Evolutionary conservation across 2,329 filamentous ascomycete species (phyloP).

Genomic region (Zasmidium cellare): DNA sequence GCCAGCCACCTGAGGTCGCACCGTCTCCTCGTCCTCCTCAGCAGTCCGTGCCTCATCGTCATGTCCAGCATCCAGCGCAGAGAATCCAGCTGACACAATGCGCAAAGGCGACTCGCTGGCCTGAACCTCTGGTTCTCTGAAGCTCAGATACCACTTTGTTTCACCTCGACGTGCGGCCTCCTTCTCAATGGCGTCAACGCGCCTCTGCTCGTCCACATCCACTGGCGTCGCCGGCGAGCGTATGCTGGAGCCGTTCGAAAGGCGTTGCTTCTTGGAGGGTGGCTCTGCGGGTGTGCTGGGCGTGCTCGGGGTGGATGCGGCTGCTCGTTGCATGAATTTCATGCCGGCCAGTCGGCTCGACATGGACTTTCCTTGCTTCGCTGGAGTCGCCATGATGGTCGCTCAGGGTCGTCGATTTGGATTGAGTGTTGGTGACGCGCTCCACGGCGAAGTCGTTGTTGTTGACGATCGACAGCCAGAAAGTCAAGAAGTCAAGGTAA

Average conservation of each 20-base stretch:
- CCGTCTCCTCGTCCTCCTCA: slow-evolving; percentile 35
- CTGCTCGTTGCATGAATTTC: slow-evolving; percentile 81
- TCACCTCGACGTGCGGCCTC: slow-evolving; percentile 65
- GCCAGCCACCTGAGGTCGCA: slow-evolving; percentile 36
- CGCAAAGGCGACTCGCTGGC: slow-evolving; percentile 43
- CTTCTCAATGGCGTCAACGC: slow-evolving; percentile 50
- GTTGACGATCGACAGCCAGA: background rate
- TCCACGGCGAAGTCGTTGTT: background rate
- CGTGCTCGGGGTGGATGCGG: slow-evolving; percentile 53
- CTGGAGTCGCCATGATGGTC: slow-evolving; percentile 16
- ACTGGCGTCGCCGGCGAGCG: slow-evolving; percentile 38
- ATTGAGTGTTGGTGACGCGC: background rate
- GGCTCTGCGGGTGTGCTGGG: slow-evolving; percentile 51
- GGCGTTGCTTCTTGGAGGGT: slow-evolving; percentile 65
- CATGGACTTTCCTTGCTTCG: slow-evolving; percentile 64
- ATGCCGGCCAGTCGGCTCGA: slow-evolving; percentile 83
- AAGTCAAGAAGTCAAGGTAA: too few species aligned
- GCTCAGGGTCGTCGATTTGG: background rate
- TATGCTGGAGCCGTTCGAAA: slow-evolving; percentile 42
- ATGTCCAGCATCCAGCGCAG: slow-evolving; percentile 45
- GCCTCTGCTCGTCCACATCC: slow-evolving; percentile 36
- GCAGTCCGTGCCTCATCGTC: slow-evolving; percentile 30
- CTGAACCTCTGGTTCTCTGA: slow-evolving; percentile 43
- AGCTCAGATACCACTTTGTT: slow-evolving; percentile 72
- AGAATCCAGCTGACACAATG: slow-evolving; percentile 64